Conservation (phyloP, 176 grass and related monocot genomes). For the barley (Hordeum vulgare) region DNA sequence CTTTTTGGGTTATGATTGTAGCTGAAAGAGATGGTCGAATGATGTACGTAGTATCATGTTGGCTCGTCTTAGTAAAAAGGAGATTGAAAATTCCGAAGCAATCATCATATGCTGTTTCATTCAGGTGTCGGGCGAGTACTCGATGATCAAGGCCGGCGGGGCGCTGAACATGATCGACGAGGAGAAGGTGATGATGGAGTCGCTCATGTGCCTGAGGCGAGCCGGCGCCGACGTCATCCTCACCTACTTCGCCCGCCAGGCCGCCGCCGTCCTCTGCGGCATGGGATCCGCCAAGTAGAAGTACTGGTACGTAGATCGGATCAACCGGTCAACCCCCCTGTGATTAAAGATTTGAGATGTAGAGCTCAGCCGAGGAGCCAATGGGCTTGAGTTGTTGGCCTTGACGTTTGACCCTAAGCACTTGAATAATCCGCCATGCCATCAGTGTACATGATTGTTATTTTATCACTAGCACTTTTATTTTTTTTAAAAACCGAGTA, state of each 20-base stretch:
- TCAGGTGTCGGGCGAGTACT: constrained; percentile 99
- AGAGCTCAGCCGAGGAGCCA: background rate
- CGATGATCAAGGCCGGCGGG: constrained; percentile 87
- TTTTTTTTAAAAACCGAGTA: background rate
- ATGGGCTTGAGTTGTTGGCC: background rate
- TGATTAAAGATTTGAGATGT: background rate
- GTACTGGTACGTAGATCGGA: background rate
- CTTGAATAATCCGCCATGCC: background rate
- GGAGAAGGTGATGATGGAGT: constrained; percentile 99
- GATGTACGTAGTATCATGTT: background rate
- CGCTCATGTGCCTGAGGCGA: constrained; percentile 72
- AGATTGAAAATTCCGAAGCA: background rate
- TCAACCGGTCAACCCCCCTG: constrained; percentile 11
- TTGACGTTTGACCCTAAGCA: background rate
- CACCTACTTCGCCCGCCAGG: constrained; percentile 91
- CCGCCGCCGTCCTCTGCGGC: constrained; percentile 60
- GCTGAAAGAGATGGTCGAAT: background rate
- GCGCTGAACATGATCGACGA: constrained; percentile 80
- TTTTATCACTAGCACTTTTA: background rate
- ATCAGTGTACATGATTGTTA: background rate
- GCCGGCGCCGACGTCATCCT: constrained; percentile 91
- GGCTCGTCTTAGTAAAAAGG: too few species aligned
- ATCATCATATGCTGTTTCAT: background rate
- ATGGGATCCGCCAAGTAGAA: constrained; percentile 16
- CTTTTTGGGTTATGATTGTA: background rate